phyloP scores from a whole-genome alignment of 768 basidiomycete genomes.

The Boletus rubroflammeus region DNA sequence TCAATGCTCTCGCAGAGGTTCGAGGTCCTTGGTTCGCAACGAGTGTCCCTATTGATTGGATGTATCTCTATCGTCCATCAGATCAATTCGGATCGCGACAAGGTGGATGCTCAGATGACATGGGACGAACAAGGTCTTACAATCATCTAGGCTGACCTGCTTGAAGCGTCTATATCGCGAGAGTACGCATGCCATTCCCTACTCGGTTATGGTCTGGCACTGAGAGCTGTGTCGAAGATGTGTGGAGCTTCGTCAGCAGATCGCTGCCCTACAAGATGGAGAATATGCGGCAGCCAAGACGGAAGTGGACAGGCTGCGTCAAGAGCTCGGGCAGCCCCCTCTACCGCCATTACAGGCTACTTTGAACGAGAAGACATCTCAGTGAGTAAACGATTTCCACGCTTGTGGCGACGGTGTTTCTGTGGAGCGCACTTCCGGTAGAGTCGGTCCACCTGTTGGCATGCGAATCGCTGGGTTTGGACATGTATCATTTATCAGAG shows the following conservation, averaged over 20 bases:
- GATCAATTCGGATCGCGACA: constrained; percentile 83
- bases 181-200: constrained; percentile 47
- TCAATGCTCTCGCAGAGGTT: constrained; percentile 70
- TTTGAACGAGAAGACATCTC: constrained; percentile 63
- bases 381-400: constrained; percentile 38
- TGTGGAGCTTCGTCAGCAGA: constrained; percentile 62
- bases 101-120: constrained; percentile 34
- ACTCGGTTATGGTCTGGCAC: not conserved
- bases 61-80: constrained; percentile 24
- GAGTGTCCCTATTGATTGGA: constrained; percentile 11
- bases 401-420: constrained; percentile 1
- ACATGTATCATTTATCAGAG: not conserved
- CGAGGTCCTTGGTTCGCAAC: constrained; percentile 17
- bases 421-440: not conserved
- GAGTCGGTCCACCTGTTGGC: not conserved
- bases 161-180: constrained; percentile 61
- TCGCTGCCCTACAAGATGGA: constrained; percentile 63
- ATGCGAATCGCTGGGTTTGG: constrained; percentile 2
- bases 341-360: constrained; percentile 69
- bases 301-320: constrained; percentile 73
- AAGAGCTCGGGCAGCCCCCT: constrained; percentile 73
- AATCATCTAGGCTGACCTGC: constrained; percentile 55
- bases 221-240: constrained; percentile 43
- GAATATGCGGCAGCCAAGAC: constrained; percentile 72
- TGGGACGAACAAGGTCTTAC: constrained; percentile 5